Evolutionary conservation across 2,329 filamentous ascomycete species (phyloP), one percentile per base, ranked within the genome.

Genomic region (Fusarium sarcochroum): DNA sequence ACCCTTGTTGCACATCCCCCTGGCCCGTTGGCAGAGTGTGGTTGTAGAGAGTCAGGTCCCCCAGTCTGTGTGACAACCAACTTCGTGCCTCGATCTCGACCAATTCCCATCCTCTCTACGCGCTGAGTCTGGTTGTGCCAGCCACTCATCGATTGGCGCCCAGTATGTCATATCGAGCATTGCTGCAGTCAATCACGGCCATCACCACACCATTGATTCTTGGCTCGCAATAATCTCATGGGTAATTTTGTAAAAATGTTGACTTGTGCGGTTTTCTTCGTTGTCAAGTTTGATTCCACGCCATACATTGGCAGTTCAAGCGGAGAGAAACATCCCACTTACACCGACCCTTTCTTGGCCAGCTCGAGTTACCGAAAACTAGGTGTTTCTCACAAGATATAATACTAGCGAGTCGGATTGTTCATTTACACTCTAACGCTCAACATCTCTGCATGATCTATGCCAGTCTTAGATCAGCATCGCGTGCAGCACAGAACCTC

Each of bases 1-100:
- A 70, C 63, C 65, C 71, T 55, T 71, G 71, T 50, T 60, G 71
- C 68, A 58, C 70, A 73, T 73, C 69, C 71, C 71, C 71, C 71
- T 71, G 70, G 58, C 66, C 66, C 58, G 54, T 51, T 41, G 50
- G 38, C 48, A 52, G 44, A 64, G 47, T 61, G 58, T 62, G 52
- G 69, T 52, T 50, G 58, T 55, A 47, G 58, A 54, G 35, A 46
- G 54, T 58, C 54, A 63, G 58, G 64, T 63, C 58, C 38, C 48
- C 23, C 54, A 46, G 49, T 41, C 45, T 30, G 60, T 62, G 66
- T 69, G 66, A 69, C 56, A 56, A 40, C 62, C 62, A 44, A 51
- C 50, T 49, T 49, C 54, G 40, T 37, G n/a, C 32, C 59, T 47
- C 52, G 55, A 38, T 55, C 46, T 58, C 41, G 56, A 60, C 56